phyloP scores from a whole-genome alignment of 768 basidiomycete genomes.

The Tulasnella sp. region DNA sequence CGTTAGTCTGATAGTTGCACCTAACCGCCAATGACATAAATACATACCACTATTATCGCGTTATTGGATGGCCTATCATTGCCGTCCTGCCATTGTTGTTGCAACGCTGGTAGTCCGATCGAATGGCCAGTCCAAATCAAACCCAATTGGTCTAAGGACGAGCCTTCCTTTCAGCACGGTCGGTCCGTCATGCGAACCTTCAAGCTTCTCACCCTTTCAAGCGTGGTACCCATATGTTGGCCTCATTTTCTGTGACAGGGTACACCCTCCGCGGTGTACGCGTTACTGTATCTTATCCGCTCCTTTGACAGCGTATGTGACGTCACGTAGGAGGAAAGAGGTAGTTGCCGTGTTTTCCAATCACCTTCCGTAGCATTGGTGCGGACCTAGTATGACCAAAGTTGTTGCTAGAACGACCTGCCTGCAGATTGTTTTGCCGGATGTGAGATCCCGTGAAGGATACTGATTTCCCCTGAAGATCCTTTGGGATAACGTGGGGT shows the following conservation, averaged over 20 bases:
- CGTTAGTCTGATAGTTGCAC: constrained; percentile 35
- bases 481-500: no score
- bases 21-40: not conserved
- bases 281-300: not conserved
- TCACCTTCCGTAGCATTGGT: not conserved
- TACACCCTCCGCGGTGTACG: not conserved
- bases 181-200: not conserved
- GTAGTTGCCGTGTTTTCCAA: not conserved
- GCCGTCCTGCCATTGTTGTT: not conserved
- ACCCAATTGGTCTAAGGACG: not conserved
- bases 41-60: not conserved
- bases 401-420: not conserved
- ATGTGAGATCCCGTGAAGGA: not conserved
- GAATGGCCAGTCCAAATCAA: not conserved
- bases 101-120: not conserved
- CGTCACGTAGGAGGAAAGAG: not conserved
- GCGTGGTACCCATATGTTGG: not conserved
- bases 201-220: not conserved
- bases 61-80: not conserved
- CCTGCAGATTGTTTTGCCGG: not conserved
- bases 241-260: not conserved
- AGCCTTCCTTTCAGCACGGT: not conserved
- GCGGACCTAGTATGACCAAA: no score
- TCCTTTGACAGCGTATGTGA: not conserved
- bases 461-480: not conserved